Base-by-base conservation (phyloP, 768 basidiomycete species). In the Lentinula raphanica region DNA sequence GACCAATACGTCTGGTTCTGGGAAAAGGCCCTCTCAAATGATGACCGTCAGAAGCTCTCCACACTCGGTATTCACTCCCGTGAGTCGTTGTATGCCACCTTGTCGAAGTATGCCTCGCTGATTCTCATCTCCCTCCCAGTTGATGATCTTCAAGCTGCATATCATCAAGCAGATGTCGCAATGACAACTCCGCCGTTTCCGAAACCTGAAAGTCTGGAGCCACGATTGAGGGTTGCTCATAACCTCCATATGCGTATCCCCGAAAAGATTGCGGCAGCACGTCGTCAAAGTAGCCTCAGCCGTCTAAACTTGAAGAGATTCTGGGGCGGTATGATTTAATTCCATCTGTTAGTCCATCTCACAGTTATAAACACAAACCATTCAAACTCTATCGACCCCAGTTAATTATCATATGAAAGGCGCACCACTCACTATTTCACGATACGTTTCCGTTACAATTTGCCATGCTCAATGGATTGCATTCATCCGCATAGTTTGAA, bases 241-340 rank as follows among this genome's bases (percentile, higher is more conserved):
- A 36, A 57, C 27, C 46, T 57, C 11, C 46, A 57, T 17, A 46
- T 49, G 35, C 29, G 46, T n/a, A 57, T 57, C 49, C 56, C 56
- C 17, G 56, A 57, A 48, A 57, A 48, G 56, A 49, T 57, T 45
- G 46, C 46, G 17, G 28, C 40, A 36, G 45, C 56, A 39, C 44
- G 46, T 3, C 56, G 46, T 36, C 40, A 42, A 28, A 57, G 56
- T 45, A 46, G 46, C 31, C 32, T 49, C 25, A 49, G 15, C 28
- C 54, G 54, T 25, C 54, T 56, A 27, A 57, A 57, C 36, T n/a
- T 57, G 45, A 57, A 57, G 35, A 48, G 27, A 46, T 49, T 57
- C 44, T 57, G 40, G 40, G 46, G 56, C 21, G 56, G 56, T 28
- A 31, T 57, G 45, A 57, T 57, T 27, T 57, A 27, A 31, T 35